phyloP scores from a whole-genome alignment of 2,329 filamentous ascomycete species.

The Triangularia verruculosa region DNA sequence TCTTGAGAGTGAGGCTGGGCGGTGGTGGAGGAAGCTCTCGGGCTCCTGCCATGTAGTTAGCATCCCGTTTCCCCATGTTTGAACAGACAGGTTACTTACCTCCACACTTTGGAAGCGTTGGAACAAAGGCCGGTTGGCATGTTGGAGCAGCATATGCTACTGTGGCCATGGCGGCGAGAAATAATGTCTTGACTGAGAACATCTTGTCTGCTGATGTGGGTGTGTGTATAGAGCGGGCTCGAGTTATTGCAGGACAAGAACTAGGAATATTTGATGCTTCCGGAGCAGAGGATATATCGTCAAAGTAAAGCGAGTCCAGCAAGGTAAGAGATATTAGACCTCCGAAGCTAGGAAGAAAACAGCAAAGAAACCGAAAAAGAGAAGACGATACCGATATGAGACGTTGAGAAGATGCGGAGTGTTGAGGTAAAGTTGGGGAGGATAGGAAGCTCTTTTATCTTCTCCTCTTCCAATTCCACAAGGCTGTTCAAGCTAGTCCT shows the following conservation, averaged over 20 bases:
- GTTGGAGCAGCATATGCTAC: constrained; percentile 21
- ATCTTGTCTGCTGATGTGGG: constrained; percentile 19
- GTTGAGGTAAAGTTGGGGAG: constrained; percentile 16
- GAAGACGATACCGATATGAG: constrained; percentile 15
- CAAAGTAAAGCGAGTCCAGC: constrained; percentile 16
- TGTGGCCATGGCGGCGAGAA: constrained; percentile 24
- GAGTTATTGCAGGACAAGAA: not conserved
- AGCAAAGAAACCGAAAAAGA: constrained; percentile 1
- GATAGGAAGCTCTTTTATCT: constrained; percentile 21
- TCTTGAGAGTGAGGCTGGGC: constrained; percentile 42
- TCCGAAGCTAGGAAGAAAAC: not conserved
- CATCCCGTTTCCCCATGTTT: not conserved
- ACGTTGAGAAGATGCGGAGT: constrained; percentile 7
- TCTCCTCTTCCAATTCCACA: not conserved
- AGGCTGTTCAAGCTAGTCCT: constrained; percentile 3
- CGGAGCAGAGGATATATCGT: constrained; percentile 14
- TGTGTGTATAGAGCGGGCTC: not conserved
- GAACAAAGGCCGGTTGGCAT: constrained; percentile 18
- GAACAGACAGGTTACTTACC: constrained; percentile 6
- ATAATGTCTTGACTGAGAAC: constrained; percentile 23
- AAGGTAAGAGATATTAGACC: not conserved
- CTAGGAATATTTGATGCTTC: constrained; percentile 19
- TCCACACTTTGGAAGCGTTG: constrained; percentile 23
- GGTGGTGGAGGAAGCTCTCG: constrained; percentile 45
- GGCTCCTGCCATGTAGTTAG: constrained; percentile 28